phyloP scores from a whole-genome alignment of 495 filamentous ascomycete genomes.

The Tuber brumale region DNA sequence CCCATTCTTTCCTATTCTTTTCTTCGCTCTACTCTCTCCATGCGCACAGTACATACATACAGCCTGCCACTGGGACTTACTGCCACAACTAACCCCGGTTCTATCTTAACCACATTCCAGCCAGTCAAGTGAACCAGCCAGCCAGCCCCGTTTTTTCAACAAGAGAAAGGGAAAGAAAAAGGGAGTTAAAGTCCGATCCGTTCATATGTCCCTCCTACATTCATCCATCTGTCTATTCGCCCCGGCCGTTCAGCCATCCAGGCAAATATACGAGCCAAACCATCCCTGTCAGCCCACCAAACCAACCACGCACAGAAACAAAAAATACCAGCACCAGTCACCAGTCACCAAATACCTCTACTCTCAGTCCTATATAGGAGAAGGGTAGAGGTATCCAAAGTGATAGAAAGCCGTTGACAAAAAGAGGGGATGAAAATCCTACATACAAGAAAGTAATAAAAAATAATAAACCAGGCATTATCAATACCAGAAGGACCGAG shows the following conservation, averaged over 20 bases:
- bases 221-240: background rate
- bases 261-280: background rate
- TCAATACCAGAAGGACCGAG: background rate
- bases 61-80: background rate
- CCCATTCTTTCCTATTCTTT: background rate
- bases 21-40: background rate
- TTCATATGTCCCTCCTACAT: background rate
- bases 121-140: background rate
- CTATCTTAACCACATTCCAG: background rate
- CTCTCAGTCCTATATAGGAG: background rate
- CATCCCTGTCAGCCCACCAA: background rate
- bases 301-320: background rate
- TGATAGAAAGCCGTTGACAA: background rate
- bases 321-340: background rate
- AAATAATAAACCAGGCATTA: background rate
- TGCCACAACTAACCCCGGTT: background rate
- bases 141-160: background rate
- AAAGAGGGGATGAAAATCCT: background rate
- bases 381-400: background rate
- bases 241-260: background rate
- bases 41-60: background rate
- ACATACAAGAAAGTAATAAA: constrained; percentile 3
- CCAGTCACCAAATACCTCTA: background rate
- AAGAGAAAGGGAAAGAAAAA: background rate
- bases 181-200: background rate